Conservation (phyloP, 495 filamentous ascomycete genomes). For the Neurospora sp. region DNA sequence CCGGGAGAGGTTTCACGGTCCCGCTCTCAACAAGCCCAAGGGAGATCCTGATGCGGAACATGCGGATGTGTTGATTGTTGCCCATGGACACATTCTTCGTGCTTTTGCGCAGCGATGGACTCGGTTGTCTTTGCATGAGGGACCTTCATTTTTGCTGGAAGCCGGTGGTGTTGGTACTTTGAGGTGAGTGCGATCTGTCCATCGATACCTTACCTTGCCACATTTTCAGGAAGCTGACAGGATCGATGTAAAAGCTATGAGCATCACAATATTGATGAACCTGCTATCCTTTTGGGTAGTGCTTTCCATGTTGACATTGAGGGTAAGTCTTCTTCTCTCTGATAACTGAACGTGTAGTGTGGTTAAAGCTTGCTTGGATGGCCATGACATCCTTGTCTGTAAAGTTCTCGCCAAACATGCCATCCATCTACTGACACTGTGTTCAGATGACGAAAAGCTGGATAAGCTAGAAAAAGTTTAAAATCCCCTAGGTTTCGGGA, state of each 20-base stretch:
- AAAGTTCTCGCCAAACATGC: not conserved
- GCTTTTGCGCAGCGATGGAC: conserved; percentile 89
- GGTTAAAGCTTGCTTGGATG: not conserved
- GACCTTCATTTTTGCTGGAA: conserved; percentile 60
- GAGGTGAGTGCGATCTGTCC: conserved; percentile 35
- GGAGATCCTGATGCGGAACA: conserved; percentile 21
- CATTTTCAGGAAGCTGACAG: conserved; percentile 11
- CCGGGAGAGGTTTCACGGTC: conserved; percentile 44
- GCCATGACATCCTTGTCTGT: not conserved
- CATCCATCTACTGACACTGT: not conserved
- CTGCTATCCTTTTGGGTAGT: conserved; percentile 59
- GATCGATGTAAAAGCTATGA: conserved; percentile 40
- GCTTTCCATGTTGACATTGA: conserved; percentile 50
- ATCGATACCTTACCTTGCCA: not conserved
- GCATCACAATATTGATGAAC: conserved; percentile 54
- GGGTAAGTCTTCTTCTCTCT: not conserved
- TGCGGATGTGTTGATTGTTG: conserved; percentile 52
- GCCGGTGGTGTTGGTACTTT: conserved; percentile 81
- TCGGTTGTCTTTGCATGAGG: conserved; percentile 53
- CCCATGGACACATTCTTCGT: conserved; percentile 80
- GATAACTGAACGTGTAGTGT: not conserved
- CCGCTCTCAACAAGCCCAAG: conserved; percentile 37
- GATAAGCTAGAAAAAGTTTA: not conserved
- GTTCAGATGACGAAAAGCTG: not conserved
- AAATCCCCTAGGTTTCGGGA: not conserved